phyloP scores from a whole-genome alignment of 257 asterid genomes.

The Fraxinus quadrangulata region DNA sequence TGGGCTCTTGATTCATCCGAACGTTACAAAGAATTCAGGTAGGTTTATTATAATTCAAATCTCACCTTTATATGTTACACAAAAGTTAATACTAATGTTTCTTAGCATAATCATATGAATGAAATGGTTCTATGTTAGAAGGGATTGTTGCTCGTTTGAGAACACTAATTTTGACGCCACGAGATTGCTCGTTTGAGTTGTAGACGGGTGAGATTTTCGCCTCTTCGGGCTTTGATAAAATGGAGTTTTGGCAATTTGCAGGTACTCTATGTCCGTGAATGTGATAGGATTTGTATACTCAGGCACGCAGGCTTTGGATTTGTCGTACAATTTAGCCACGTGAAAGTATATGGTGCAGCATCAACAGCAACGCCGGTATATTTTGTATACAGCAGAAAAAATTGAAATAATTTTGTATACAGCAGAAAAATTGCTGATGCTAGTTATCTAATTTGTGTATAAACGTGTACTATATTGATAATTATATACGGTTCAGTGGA shows the following conservation, averaged over 20 bases:
- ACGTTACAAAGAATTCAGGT: conserved; percentile 60
- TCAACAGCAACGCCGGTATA: conserved; percentile 43
- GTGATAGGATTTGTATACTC: conserved; percentile 73
- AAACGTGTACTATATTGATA: conserved; percentile 5
- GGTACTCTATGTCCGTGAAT: conserved; percentile 76
- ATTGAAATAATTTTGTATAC: conserved; percentile 12
- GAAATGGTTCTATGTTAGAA: too few species aligned
- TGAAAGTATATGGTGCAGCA: conserved; percentile 49
- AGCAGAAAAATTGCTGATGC: conserved; percentile 5
- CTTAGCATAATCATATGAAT: background rate
- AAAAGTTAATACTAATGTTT: too few species aligned
- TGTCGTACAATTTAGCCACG: conserved; percentile 47
- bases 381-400: conserved; percentile 74
- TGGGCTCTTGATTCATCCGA: conserved; percentile 42
- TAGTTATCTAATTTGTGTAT: conserved; percentile 18
- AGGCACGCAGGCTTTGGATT: conserved; percentile 62
- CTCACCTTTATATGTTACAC: background rate
- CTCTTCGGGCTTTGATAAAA: background rate
- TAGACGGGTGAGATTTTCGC: background rate
- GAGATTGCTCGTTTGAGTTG: too few species aligned
- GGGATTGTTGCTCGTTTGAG: too few species aligned
- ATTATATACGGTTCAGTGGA: background rate
- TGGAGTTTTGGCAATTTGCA: conserved; percentile 30
- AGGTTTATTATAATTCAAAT: background rate
- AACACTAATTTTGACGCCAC: too few species aligned